These are phyloP conservation scores for Saprolegnia parasitica DNA, from an alignment of 352 stramenopile species.

Conservation along the genomic window DNA sequence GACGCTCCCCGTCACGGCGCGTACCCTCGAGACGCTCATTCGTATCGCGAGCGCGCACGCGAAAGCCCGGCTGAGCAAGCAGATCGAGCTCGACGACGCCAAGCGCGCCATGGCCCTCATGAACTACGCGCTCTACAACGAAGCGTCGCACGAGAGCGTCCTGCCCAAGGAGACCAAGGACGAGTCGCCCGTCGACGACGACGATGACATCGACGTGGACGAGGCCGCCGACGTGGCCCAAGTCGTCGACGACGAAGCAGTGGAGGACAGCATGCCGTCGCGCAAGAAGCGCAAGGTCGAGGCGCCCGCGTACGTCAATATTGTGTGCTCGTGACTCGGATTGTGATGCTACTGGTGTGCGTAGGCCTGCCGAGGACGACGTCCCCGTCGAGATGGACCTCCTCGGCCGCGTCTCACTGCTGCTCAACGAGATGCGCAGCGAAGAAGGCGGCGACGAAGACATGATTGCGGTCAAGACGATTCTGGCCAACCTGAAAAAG, in stretches of 20 bases:
- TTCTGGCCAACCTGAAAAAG: slow-evolving; percentile 57
- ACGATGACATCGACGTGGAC: background rate
- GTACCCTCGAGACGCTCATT: slow-evolving; percentile 99
- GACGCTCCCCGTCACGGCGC: slow-evolving; percentile 95
- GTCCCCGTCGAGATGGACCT: background rate
- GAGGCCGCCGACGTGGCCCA: background rate
- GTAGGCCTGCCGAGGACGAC: background rate
- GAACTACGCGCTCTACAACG: slow-evolving; percentile 98
- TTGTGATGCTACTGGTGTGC: background rate
- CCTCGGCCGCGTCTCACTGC: slow-evolving; percentile 25
- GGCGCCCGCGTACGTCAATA: background rate
- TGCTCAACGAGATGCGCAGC: slow-evolving; percentile 56
- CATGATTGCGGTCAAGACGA: slow-evolving; percentile 48
- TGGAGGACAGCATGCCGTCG: slow-evolving; percentile 28
- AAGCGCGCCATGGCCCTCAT: slow-evolving; percentile 94
- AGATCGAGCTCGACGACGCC: slow-evolving; percentile 76
- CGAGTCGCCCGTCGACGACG: background rate
- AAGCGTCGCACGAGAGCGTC: slow-evolving; percentile 48
- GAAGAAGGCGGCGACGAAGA: slow-evolving; percentile 56
- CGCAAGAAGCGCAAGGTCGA: slow-evolving; percentile 56
- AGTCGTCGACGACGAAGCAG: slow-evolving; percentile 12
- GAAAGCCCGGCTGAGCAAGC: slow-evolving; percentile 91
- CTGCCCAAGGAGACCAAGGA: slow-evolving; percentile 11
- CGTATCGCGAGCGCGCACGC: slow-evolving; percentile 96
- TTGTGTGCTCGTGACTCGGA: background rate